Conservation (phyloP, 106 monocot genomes). For the Allium sativum region DNA sequence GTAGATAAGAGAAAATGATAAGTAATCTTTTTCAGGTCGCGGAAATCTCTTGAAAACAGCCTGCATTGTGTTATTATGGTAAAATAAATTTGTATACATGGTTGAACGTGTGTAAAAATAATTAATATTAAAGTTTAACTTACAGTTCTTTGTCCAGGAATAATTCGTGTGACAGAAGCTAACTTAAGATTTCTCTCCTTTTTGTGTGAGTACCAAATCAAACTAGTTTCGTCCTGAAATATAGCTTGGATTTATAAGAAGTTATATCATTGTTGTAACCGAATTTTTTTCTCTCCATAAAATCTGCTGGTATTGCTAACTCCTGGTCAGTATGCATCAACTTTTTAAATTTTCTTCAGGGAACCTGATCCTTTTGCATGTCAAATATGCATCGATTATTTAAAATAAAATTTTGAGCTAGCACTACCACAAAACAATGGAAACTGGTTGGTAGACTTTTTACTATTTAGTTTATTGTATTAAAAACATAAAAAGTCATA, state of each 20-base stretch:
- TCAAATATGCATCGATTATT: no score
- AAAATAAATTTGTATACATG: no score
- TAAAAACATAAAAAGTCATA: no score
- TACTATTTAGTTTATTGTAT: no score
- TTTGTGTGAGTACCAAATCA: slow-evolving; percentile 37
- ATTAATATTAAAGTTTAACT: slow-evolving; percentile 5
- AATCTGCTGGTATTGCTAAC: neutral
- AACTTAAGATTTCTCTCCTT: slow-evolving; percentile 35
- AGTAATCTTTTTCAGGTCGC: slow-evolving; percentile 55
- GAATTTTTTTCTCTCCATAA: neutral
- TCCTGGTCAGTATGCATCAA: no score
- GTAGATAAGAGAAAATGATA: slow-evolving; percentile 56
- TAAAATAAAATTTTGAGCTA: no score
- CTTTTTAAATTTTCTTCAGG: no score
- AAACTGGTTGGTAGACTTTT: no score
- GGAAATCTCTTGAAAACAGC: slow-evolving; percentile 52
- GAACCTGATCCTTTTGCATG: no score
- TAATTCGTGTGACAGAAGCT: slow-evolving; percentile 25
- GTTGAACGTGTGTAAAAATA: neutral
- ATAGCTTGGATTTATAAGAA: neutral
- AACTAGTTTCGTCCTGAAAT: slow-evolving; percentile 34
- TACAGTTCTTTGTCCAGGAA: slow-evolving; percentile 51
- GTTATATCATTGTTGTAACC: neutral
- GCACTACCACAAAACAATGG: no score
- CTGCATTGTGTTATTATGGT: slow-evolving; percentile 8